Evolutionary conservation across 805 yeast species (phyloP).

Genomic region (Ogataea philodendri): DNA sequence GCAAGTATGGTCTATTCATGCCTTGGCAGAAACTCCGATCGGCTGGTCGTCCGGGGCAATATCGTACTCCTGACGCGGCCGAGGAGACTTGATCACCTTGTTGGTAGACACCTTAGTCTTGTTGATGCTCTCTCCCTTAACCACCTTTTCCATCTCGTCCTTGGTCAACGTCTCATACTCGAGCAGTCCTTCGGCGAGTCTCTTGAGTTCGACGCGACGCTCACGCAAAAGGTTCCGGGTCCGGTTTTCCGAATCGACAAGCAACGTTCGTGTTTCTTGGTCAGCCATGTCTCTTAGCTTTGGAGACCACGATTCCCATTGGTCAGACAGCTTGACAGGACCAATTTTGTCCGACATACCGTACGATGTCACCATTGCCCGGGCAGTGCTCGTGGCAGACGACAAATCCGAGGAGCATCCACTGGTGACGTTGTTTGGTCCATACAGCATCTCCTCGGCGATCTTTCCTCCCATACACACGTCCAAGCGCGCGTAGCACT

Average conservation of each 20-base stretch:
- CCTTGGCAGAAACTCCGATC: constrained; percentile 29
- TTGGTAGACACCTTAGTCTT: constrained; percentile 71
- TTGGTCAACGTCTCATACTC: constrained; percentile 94
- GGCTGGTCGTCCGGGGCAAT: constrained; percentile 36
- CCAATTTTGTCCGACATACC: constrained; percentile 97
- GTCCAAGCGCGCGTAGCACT: constrained; percentile 87
- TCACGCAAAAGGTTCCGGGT: constrained; percentile 66
- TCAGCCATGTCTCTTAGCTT: constrained; percentile 87
- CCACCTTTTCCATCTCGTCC: constrained; percentile 85
- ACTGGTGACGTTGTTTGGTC: constrained; percentile 87
- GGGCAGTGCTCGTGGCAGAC: constrained; percentile 87
- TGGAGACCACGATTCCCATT: constrained; percentile 95
- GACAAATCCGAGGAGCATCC: constrained; percentile 93
- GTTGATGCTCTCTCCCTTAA: constrained; percentile 71
- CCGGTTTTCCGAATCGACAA: constrained; percentile 75
- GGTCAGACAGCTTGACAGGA: constrained; percentile 83
- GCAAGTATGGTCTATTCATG: constrained; percentile 17
- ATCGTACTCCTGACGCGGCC: constrained; percentile 33
- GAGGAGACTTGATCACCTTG: constrained; percentile 58
- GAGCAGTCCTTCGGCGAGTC: constrained; percentile 88
- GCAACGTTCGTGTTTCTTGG: constrained; percentile 76
- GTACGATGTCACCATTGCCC: constrained; percentile 94
- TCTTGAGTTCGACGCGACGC: constrained; percentile 66
- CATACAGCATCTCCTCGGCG: constrained; percentile 92
- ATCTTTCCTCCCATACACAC: constrained; percentile 99